Evolutionary conservation across 2,329 filamentous ascomycete species (phyloP).

Genomic region (Paecilomyces sp.): DNA sequence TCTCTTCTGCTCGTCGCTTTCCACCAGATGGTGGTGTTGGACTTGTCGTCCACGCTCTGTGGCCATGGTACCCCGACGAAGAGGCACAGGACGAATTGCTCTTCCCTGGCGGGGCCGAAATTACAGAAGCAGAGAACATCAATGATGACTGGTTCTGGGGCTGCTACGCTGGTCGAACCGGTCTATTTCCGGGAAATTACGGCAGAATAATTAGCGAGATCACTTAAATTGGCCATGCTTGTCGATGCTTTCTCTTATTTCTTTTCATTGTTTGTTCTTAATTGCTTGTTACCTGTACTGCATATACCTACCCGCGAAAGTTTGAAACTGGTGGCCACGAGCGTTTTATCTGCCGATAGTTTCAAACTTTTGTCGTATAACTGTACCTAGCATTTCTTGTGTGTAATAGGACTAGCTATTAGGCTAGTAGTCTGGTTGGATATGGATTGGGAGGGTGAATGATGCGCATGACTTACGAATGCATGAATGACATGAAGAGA

Average conservation of each 20-base stretch:
- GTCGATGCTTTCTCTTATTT: not conserved
- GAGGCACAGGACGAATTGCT: constrained; percentile 61
- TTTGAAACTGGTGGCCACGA: no score
- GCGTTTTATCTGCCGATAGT: no score
- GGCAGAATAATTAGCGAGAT: constrained; percentile 47
- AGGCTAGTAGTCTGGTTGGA: not conserved
- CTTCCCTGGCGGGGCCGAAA: constrained; percentile 77
- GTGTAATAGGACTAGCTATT: not conserved
- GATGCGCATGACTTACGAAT: not conserved
- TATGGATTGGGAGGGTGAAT: not conserved
- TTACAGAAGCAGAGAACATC: constrained; percentile 75
- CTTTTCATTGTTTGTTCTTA: not conserved
- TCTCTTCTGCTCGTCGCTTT: constrained; percentile 37
- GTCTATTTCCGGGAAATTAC: constrained; percentile 75
- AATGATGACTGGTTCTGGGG: constrained; percentile 91
- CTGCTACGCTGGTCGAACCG: constrained; percentile 71
- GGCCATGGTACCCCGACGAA: constrained; percentile 68
- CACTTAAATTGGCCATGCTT: constrained; percentile 7
- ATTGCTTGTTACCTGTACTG: not conserved
- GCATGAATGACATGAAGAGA: not conserved
- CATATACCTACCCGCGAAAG: no score
- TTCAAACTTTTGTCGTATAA: no score
- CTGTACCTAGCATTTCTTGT: not conserved
- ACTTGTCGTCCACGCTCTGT: constrained; percentile 56
- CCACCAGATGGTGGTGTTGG: constrained; percentile 73